Evolutionary conservation across 2,329 filamentous ascomycete species (phyloP).

Genomic region (Alternaria sp.): DNA sequence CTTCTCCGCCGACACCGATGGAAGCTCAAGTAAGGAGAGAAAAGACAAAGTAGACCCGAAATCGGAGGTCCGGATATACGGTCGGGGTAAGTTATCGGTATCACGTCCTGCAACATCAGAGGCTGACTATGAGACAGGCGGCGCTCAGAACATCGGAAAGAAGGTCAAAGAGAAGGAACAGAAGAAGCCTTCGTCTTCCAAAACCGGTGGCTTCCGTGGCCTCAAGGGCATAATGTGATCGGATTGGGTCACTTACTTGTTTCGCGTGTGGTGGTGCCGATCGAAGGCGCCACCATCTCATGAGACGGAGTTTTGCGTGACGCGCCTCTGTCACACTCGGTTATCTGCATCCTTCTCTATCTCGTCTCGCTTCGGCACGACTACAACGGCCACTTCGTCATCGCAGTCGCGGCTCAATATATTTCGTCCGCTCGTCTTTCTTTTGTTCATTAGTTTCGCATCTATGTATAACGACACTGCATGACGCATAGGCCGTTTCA

Average conservation of each 20-base stretch:
- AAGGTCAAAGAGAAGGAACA: slow-evolving; percentile 58
- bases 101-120: slow-evolving; percentile 32
- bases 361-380: neutral
- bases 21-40: slow-evolving; percentile 43
- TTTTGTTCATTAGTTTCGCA: slow-evolving; percentile 1
- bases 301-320: neutral
- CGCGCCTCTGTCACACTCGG: slow-evolving; percentile 1
- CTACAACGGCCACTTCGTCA: neutral
- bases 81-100: slow-evolving; percentile 56
- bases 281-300: neutral
- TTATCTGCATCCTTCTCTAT: neutral
- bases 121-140: slow-evolving; percentile 47
- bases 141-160: slow-evolving; percentile 62
- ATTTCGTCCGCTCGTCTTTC: neutral
- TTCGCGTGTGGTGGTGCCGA: neutral
- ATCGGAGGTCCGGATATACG: slow-evolving; percentile 60
- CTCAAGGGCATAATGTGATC: slow-evolving; percentile 47
- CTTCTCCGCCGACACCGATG: slow-evolving; percentile 47
- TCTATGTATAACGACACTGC: neutral
- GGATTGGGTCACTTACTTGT: neutral
- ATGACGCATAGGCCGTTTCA: neutral
- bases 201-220: slow-evolving; percentile 49
- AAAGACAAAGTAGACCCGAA: slow-evolving; percentile 56
- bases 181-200: slow-evolving; percentile 52
- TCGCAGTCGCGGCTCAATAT: neutral